Evolutionary conservation across 2,329 filamentous ascomycete species (phyloP), one percentile per base, ranked within the genome.

Genomic region (Fusarium piperis): DNA sequence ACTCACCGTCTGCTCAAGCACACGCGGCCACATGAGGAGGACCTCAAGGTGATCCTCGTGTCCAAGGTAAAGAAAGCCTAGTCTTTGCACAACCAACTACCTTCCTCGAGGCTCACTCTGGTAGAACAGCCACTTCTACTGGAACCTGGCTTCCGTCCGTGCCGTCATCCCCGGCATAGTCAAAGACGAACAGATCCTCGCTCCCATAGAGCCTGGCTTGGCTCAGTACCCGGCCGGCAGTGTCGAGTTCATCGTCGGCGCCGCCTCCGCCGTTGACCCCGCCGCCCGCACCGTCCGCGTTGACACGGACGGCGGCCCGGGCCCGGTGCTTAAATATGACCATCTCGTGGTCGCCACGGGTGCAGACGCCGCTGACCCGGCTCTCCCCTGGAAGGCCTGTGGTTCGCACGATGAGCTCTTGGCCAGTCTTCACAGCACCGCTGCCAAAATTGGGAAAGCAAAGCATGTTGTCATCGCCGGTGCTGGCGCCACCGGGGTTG

Each of bases 311-410:
- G 59, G 63, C 30, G 71, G 60, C 30, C 44, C 69, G 39, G 55
- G 59, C 20, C 38, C 61, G 10, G 61, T 74, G 13, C 63, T 76
- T 33, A 68, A 75, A 56, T 90, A 90, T 76, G 86, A 89, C 78
- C 86, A 89, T 70, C 84, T 90, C 52, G 85, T 90, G 44, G 77
- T 90, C 41, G 87, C 88, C 16, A 90, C 88, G 1, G 88, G 88
- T 46, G 81, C 88, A 18, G 83, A 84, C 68, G 78, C 81, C 46
- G 76, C 81, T 30, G 80, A 81, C 20, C 65, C 74, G n/a, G 70
- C 76, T 30, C 78, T 85, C 61, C 87, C 87, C 2, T 90, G 87
- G 85, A 90, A 90, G 78, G 82, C 83, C 44, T 78, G 80, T 44
- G 83, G 82, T 71, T 83, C 81, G 10, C 81, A 87, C 76, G 84